Percentiles rank a stretch among this genome's conserved stretches.
Conservation (phyloP, 1,284 basidiomycete species). For the Veloporphyrellus conicus region DNA sequence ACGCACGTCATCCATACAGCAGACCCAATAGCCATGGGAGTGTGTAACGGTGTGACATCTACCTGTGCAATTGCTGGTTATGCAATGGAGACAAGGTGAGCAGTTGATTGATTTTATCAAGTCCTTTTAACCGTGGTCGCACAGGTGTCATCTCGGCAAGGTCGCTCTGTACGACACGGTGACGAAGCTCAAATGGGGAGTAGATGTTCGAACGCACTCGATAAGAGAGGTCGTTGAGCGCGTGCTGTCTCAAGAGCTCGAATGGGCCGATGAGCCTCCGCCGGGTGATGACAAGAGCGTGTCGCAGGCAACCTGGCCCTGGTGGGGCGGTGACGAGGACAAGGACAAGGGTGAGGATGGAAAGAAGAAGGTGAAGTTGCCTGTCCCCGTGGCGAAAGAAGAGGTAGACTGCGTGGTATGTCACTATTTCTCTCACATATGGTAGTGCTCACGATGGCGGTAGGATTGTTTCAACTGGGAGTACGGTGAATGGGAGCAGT, state of each 20-base stretch:
- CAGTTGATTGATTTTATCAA: not conserved
- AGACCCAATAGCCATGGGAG: constrained; percentile 66
- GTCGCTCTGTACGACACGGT: constrained; percentile 88
- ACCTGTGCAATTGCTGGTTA: constrained; percentile 58
- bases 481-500: constrained; percentile 40
- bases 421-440: not conserved
- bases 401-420: constrained; percentile 39
- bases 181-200: constrained; percentile 75
- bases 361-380: constrained; percentile 21
- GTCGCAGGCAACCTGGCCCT: constrained; percentile 19
- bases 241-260: constrained; percentile 69
- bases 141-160: constrained; percentile 78
- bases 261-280: constrained; percentile 37
- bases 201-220: constrained; percentile 73
- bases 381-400: constrained; percentile 44
- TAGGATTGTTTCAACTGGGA: constrained; percentile 71
- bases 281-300: constrained; percentile 6
- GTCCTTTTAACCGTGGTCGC: constrained; percentile 24
- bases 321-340: constrained; percentile 26
- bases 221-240: constrained; percentile 75
- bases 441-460: not conserved
- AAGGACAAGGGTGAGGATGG: constrained; percentile 20
- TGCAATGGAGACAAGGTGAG: constrained; percentile 56
- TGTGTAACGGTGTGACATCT: constrained; percentile 57
- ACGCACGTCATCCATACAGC: constrained; percentile 71